Evolutionary conservation across 306 rosid genomes (phyloP).

Genomic region (Delonix regia): DNA sequence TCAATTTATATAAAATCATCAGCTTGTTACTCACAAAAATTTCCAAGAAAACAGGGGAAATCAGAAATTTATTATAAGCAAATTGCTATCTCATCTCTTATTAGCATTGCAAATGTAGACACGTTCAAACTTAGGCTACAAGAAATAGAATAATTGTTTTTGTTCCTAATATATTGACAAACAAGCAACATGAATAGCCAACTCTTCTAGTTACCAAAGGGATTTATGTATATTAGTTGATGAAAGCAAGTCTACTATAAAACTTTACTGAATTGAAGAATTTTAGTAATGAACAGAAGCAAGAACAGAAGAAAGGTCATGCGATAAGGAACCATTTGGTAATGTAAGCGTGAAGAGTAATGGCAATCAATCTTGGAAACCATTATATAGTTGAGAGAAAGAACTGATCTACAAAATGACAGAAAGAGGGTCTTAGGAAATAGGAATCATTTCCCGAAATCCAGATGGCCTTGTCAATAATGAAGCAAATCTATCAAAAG

Average conservation of each 20-base stretch:
- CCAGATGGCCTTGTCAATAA: not conserved
- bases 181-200: not conserved
- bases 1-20: not conserved
- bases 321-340: slow-evolving; percentile 8
- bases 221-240: not conserved
- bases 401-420: not conserved
- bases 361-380: not conserved
- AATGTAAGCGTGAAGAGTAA: not conserved
- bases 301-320: slow-evolving; percentile 3
- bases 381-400: not conserved
- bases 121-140: not conserved
- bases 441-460: not conserved
- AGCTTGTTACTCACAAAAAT: not conserved
- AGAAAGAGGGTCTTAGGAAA: not conserved
- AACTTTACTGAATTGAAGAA: slow-evolving; percentile 7
- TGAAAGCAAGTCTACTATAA: not conserved
- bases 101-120: not conserved
- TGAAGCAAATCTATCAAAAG: slow-evolving; percentile 19
- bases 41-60: not conserved
- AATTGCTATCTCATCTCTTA: no score
- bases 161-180: not conserved
- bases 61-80: not conserved
- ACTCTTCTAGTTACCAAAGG: not conserved
- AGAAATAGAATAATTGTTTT: not conserved
- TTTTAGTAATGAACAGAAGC: slow-evolving; percentile 18